Evolutionary conservation across 768 basidiomycete genomes (phyloP).

Genomic region (Russula dissimulans): DNA sequence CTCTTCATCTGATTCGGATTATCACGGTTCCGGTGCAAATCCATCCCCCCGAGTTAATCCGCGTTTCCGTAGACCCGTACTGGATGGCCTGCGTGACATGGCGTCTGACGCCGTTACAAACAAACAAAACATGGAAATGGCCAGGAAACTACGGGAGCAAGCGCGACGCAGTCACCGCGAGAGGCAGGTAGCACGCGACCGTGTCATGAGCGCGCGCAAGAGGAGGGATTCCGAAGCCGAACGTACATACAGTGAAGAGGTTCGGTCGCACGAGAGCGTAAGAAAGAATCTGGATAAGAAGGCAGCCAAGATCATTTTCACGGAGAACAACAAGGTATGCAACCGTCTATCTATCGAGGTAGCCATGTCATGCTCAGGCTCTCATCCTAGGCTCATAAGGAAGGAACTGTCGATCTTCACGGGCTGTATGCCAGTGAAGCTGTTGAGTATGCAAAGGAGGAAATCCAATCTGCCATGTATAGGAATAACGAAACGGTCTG

Average conservation of each 20-base stretch:
- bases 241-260: not conserved
- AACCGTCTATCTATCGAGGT: not conserved
- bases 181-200: not conserved
- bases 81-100: not conserved
- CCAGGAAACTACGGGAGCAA: not conserved
- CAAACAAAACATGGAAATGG: not conserved
- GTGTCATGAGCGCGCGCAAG: not conserved
- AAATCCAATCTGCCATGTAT: not conserved
- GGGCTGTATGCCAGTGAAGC: conserved; percentile 5
- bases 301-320: not conserved
- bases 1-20: not conserved
- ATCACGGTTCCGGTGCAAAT: not conserved
- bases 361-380: not conserved
- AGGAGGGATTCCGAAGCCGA: not conserved
- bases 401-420: conserved; percentile 9
- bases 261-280: not conserved
- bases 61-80: not conserved
- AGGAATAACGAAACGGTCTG: not conserved
- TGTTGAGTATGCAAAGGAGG: not conserved
- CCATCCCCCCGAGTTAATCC: not conserved
- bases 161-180: not conserved
- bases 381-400: not conserved
- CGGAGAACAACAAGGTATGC: conserved; percentile 11
- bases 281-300: not conserved
- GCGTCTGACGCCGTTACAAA: not conserved